A percentile compares a stretch with the other conserved stretches of the same genome.
Evolutionary conservation across 1,139 yeast genomes (phyloP).

Genomic region (Geotrichum bryndzae): DNA sequence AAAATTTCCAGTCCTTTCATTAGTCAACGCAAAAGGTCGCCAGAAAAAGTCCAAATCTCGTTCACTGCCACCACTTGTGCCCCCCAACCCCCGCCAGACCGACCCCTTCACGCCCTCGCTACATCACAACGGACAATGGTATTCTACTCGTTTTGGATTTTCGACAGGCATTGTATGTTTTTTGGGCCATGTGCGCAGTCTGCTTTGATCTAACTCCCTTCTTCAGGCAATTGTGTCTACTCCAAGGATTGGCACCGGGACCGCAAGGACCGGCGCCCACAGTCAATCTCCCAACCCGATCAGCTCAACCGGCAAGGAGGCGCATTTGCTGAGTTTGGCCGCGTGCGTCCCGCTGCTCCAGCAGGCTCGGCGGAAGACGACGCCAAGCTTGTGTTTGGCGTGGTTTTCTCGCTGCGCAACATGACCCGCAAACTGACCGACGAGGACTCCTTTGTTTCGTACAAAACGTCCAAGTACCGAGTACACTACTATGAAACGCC

Average conservation of each 20-base stretch:
- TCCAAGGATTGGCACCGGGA: slow-evolving; percentile 32
- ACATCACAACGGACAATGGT: slow-evolving; percentile 38
- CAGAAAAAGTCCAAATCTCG: neutral
- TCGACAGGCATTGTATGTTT: slow-evolving; percentile 71
- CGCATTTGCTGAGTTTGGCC: slow-evolving; percentile 13
- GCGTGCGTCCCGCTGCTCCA: slow-evolving; percentile 11
- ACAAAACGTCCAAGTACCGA: slow-evolving; percentile 65
- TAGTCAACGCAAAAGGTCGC: neutral
- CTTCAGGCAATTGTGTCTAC: slow-evolving; percentile 32
- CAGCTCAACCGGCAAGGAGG: slow-evolving; percentile 15
- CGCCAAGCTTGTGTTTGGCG: slow-evolving; percentile 82
- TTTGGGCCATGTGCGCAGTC: neutral
- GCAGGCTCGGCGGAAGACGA: slow-evolving; percentile 42
- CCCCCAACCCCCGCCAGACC: neutral
- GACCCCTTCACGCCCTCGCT: neutral
- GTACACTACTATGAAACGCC: slow-evolving; percentile 78
- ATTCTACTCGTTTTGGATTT: slow-evolving; percentile 78
- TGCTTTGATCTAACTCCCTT: slow-evolving; percentile 15
- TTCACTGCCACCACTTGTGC: slow-evolving; percentile 1
- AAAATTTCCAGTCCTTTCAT: neutral
- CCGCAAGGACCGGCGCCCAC: slow-evolving; percentile 16
- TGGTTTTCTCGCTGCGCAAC: slow-evolving; percentile 70
- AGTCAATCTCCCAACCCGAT: slow-evolving; percentile 22
- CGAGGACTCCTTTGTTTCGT: slow-evolving; percentile 55
- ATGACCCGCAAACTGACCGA: slow-evolving; percentile 54